Evolutionary conservation across 352 stramenopile species (phyloP), one percentile per base, ranked within the genome.

Genomic region (Blastocystis sp.): DNA sequence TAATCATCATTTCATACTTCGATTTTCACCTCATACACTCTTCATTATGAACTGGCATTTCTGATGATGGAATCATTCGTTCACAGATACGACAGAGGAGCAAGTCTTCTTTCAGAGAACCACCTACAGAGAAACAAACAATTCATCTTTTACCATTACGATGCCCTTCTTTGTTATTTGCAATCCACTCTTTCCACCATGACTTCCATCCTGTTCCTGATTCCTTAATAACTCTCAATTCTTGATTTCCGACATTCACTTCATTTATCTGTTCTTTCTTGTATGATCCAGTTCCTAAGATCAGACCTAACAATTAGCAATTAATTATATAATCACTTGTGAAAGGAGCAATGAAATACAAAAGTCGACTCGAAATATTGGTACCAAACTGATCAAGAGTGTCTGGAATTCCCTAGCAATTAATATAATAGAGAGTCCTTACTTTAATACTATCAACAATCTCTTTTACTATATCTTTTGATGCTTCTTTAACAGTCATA

Each of bases 41-140:
- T 7, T 71, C 59, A 19, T 37, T 78, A 35, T 78, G 67, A 11
- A 3, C 5, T 16, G 46, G 0, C 67, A 78, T 78, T 35, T 78
- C 52, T 11, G 11, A 6, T 24, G 24, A 46, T 14, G 46, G 46
- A 65, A 78, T 78, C 21, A 65, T 24, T 16, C 51, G 67, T 35
- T 78, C 67, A 35, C 67, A 78, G 46, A 78, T 78, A 9, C 67
- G 46, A 78, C 67, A 78, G 6, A 78, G 52, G 19, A 78, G 52
- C 52, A 58, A 24, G 52, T 21, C 24, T 35, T 78, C 67, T 7
- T 43, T n/a, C n/a, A n/a, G n/a, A n/a, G n/a, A 9, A 61, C 27
- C 32, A 9, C 19, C 32, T 37, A 7, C 57, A 29, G 57, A 21
- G 37, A 66, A 21, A 9, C 21, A 16, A 6, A 9, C 57, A 66